Evolutionary conservation across 768 basidiomycete genomes (phyloP), one percentile per base, ranked within the genome.

Genomic region (Ramaria sp.): DNA sequence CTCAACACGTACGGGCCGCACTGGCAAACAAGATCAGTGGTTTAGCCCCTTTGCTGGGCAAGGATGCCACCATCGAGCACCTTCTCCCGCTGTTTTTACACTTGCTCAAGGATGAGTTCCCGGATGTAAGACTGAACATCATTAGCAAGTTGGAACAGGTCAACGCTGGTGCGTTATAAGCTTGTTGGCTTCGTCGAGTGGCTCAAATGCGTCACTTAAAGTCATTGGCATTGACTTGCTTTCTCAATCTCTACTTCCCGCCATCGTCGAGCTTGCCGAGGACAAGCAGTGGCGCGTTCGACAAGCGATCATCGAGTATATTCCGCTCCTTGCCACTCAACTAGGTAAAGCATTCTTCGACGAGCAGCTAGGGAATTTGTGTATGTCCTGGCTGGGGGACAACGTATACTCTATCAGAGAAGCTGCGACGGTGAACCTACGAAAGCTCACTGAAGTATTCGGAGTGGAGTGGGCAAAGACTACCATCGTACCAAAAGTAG

Each of bases 241-340:
- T 52, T 91, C 92, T 1, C 92, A 94, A 63, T 94, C 91, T 62
- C 85, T 99, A 38, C 81, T 99, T 31, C 96, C 96, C 9, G 96
- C 96, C 38, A 98, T 99, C 62, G 89, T 98, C 60, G 91, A 98
- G 67, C 78, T 99, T 34, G 96, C 96, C 7, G 95, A 98, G 70
- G 96, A 99, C 76, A 99, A 98, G 69, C 96, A 96, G 59, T 99
- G 96, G 96, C 88, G 96, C 30, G 95, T 99, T 19, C 87, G 96
- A 63, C 96, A 99, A 71, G 96, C 96, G 7, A 98, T 99, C 74
- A 99, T 99, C 71, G 96, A 98, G 71, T 97, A 99, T 73, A 89
- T 99, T 64, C 96, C 96, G n/a, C 81, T 98, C 20, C 86, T 99
- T 47, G 94, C 96, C 43, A 93, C 87, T n/a, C 96, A 99, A 68